Evolutionary conservation across 352 stramenopile species (phyloP), one percentile per base, ranked within the genome.

Genomic region (Pythium aristosporum): DNA sequence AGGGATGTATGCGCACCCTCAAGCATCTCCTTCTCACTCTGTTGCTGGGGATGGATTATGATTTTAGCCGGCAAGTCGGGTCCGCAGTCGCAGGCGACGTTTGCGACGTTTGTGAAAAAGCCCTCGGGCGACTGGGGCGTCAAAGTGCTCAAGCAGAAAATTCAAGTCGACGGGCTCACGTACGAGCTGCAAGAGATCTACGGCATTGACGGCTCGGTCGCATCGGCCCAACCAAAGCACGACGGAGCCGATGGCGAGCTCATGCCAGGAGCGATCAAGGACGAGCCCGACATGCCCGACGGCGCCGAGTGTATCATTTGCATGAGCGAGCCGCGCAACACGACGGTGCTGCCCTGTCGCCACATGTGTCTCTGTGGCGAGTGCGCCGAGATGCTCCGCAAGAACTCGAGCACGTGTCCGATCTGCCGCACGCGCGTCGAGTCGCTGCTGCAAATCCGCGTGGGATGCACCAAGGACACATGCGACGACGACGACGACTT

Each of bases 131-230:
- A 64, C 13, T 91, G 77, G 74, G 65, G 76, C 28, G 61, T 91
- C 68, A 91, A 91, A 65, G 76, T 93, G 62, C 71, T 95, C 62
- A 95, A 95, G 63, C 86, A 95, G 55, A 94, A 95, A 66, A 83
- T 93, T 37, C 65, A 82, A 63, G 65, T 77, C 15, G 75, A 92
- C 20, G 82, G 80, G 2, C 53, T 92, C 60, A 92, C 85, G 8
- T 95, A 95, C 70, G 85, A 95, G 64, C 71, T 95, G 21, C 87
- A 94, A 70, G 87, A 95, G 69, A 93, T 95, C 56, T 95, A 95
- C 60, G 87, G 87, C 34, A 93, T 95, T 50, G 83, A 94, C 56
- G 87, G 82, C 16, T 77, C 79, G 7, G 70, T 92, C 32, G 61
- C 61, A 0, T 73, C 82, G 16, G 79, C 82, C 0, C 73, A 79